Conservation (phyloP, 306 rosid species). For the Lupinus albus region DNA sequence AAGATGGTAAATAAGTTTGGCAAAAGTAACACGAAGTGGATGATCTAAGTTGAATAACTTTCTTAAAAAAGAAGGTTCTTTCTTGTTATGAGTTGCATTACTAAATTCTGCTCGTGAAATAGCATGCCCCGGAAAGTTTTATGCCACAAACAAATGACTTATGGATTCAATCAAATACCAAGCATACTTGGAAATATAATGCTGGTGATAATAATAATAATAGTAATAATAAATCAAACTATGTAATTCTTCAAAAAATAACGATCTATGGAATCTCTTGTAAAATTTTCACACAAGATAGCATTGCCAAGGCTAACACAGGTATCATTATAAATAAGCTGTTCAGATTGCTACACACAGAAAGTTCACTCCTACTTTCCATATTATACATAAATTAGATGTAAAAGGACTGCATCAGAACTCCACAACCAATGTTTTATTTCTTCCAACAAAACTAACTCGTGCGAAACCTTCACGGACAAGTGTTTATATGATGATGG, state of each 20-base stretch:
- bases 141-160: neutral
- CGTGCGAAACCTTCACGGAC: neutral
- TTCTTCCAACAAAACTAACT: slow-evolving; percentile 9
- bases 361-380: too few species aligned
- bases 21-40: too few species aligned
- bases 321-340: slow-evolving; percentile 7
- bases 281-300: slow-evolving; percentile 14
- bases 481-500: slow-evolving; percentile 10
- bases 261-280: neutral
- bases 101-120: too few species aligned
- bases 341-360: slow-evolving; percentile 20
- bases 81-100: too few species aligned
- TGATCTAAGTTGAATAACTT: too few species aligned
- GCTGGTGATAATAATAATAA: neutral
- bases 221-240: neutral
- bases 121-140: neutral
- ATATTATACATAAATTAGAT: neutral
- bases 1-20: too few species aligned
- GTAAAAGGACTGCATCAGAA: slow-evolving; percentile 4
- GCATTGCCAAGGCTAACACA: neutral
- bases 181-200: neutral
- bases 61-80: too few species aligned
- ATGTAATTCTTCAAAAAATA: neutral
- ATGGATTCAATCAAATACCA: neutral
- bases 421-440: neutral